Evolutionary conservation across 1,139 yeast species (phyloP).

Genomic region (Geotrichum restrictum): DNA sequence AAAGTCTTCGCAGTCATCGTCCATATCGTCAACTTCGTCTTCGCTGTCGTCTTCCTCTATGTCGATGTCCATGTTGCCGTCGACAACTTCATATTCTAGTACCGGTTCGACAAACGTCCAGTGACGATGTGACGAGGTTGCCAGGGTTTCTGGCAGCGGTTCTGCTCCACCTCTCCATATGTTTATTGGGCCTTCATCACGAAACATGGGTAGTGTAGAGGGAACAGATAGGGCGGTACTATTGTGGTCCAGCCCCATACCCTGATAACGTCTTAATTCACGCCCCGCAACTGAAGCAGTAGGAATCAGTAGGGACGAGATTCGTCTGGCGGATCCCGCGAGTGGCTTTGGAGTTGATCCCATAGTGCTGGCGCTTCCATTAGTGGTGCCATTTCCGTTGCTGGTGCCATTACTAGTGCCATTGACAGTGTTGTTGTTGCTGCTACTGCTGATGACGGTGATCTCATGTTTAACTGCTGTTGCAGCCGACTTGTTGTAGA

Average conservation of each 20-base stretch:
- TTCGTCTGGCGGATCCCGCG: neutral
- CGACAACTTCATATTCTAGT: neutral
- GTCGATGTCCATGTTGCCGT: conserved; percentile 6
- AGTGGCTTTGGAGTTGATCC: neutral
- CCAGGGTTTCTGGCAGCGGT: neutral
- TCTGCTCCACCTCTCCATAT: neutral
- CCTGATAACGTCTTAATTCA: neutral
- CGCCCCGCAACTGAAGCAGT: conserved; percentile 4
- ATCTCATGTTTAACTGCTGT: too few relatives aligned
- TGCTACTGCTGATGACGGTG: neutral
- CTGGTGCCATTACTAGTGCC: neutral
- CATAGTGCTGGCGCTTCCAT: neutral
- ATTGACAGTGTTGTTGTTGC: neutral
- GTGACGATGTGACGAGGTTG: neutral
- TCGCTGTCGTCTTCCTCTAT: conserved; percentile 7
- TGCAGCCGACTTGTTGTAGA: conserved; percentile 9
- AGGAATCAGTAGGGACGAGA: conserved; percentile 4
- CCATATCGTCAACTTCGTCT: neutral
- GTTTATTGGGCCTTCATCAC: conserved; percentile 3
- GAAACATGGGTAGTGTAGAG: conserved; percentile 10
- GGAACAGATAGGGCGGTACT: conserved; percentile 4
- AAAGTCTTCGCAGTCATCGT: neutral
- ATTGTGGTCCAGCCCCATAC: neutral
- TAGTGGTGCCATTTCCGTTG: too few relatives aligned
- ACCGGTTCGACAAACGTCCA: neutral